Evolutionary conservation across 2,329 filamentous ascomycete genomes (phyloP).

Genomic region (Trichophyton mentagrophytes): DNA sequence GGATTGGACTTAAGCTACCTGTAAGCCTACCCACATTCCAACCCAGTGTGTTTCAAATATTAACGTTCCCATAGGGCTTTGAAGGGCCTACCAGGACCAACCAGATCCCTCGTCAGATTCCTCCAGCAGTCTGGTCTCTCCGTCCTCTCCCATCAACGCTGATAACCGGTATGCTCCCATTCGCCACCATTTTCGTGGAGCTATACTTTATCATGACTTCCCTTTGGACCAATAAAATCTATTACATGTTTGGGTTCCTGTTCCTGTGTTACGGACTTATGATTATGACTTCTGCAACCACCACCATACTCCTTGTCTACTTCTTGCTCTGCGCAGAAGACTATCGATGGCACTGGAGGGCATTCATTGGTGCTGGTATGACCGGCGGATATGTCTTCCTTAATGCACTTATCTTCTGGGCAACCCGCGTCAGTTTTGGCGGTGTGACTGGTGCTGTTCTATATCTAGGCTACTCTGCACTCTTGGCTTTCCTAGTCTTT

Average conservation of each 20-base stretch:
- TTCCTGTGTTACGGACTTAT: constrained; percentile 96
- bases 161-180: constrained; percentile 81
- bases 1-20: constrained; percentile 73
- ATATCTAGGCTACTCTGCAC: constrained; percentile 81
- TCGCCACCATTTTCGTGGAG: constrained; percentile 94
- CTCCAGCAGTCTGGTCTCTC: constrained; percentile 69
- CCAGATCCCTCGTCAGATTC: constrained; percentile 95
- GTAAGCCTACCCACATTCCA: constrained; percentile 21
- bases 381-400: constrained; percentile 84
- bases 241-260: constrained; percentile 99
- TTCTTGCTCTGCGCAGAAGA: constrained; percentile 93
- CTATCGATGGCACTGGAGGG: constrained; percentile 98
- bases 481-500: constrained; percentile 85
- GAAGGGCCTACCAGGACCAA: constrained; percentile 83
- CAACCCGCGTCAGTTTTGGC: constrained; percentile 73
- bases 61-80: constrained; percentile 36
- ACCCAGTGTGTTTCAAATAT: background rate
- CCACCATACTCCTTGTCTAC: constrained; percentile 89
- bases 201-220: constrained; percentile 99
- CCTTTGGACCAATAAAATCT: constrained; percentile 97
- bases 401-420: constrained; percentile 82
- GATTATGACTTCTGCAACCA: constrained; percentile 86
- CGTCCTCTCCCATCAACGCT: constrained; percentile 80
- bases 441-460: constrained; percentile 76
- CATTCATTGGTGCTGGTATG: constrained; percentile 82